Evolutionary conservation across 1,139 yeast genomes (phyloP).

Genomic region (Pichia cactophila): DNA sequence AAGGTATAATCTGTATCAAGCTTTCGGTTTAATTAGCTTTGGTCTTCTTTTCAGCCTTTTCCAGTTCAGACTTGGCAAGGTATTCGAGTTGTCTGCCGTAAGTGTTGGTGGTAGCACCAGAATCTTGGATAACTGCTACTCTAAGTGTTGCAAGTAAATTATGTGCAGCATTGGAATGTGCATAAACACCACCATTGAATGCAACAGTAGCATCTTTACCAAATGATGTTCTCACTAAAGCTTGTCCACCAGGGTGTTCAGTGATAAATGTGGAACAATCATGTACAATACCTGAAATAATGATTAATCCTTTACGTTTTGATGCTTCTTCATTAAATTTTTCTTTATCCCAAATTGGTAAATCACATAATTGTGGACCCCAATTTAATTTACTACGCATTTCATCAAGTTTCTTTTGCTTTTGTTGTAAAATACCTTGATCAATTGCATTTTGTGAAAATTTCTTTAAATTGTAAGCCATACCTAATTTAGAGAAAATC

Average conservation of each 20-base stretch:
- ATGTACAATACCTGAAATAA: conserved; percentile 92
- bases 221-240: conserved; percentile 73
- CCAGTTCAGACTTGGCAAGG: conserved; percentile 37
- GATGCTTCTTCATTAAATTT: conserved; percentile 68
- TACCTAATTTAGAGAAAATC: conserved; percentile 64
- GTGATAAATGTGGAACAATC: conserved; percentile 78
- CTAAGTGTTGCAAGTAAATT: conserved; percentile 93
- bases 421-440: conserved; percentile 93
- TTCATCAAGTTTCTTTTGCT: conserved; percentile 87
- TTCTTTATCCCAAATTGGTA: conserved; percentile 88
- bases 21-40: not conserved
- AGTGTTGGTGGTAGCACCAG: conserved; percentile 46
- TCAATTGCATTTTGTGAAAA: conserved; percentile 94
- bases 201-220: conserved; percentile 98
- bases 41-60: conserved; percentile 2
- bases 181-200: conserved; percentile 95
- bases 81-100: conserved; percentile 45
- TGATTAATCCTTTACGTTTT: conserved; percentile 51
- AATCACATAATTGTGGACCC: conserved; percentile 80
- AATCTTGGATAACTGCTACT: conserved; percentile 79
- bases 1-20: too few species aligned
- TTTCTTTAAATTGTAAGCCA: conserved; percentile 84
- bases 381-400: conserved; percentile 75
- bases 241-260: conserved; percentile 97
- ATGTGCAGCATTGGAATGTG: conserved; percentile 97